Evolutionary conservation across 148 eudicot genomes (phyloP).

Genomic region (Spergularia marina): DNA sequence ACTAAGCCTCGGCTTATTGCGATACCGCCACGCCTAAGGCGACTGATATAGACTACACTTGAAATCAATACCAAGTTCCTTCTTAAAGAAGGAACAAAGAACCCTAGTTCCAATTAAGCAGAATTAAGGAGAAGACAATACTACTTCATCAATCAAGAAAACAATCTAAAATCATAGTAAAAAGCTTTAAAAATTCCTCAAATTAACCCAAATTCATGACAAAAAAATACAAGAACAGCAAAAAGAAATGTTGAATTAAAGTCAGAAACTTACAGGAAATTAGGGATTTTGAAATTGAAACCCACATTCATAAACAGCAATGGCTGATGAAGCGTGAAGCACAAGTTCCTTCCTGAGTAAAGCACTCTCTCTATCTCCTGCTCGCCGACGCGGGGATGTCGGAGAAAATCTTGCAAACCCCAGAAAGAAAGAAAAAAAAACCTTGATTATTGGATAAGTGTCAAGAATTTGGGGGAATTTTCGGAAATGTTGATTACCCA

Average conservation of each 20-base stretch:
- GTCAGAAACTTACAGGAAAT: not conserved
- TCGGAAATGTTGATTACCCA: not conserved
- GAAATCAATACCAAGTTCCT: not conserved
- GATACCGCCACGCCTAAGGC: too few relatives aligned
- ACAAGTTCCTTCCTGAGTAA: not conserved
- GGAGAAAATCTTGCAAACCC: not conserved
- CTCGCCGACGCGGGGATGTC: too few relatives aligned
- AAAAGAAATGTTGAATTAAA: not conserved
- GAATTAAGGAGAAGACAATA: not conserved
- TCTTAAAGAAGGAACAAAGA: not conserved
- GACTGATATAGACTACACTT: not conserved
- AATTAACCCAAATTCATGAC: not conserved
- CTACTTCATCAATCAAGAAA: not conserved
- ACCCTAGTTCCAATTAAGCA: constrained; percentile 7
- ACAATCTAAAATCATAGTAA: too few relatives aligned
- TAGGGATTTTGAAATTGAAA: constrained; percentile 22
- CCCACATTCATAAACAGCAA: constrained; percentile 16
- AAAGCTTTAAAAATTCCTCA: not conserved
- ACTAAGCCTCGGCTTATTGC: too few relatives aligned
- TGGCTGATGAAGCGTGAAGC: not conserved
- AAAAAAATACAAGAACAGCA: not conserved
- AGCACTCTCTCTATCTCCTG: not conserved
- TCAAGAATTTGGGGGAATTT: not conserved
- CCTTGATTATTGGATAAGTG: not conserved
- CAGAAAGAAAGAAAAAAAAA: not conserved